Evolutionary conservation across 2,329 filamentous ascomycete genomes (phyloP).

Genomic region (Ophidiomyces ophidiicola): DNA sequence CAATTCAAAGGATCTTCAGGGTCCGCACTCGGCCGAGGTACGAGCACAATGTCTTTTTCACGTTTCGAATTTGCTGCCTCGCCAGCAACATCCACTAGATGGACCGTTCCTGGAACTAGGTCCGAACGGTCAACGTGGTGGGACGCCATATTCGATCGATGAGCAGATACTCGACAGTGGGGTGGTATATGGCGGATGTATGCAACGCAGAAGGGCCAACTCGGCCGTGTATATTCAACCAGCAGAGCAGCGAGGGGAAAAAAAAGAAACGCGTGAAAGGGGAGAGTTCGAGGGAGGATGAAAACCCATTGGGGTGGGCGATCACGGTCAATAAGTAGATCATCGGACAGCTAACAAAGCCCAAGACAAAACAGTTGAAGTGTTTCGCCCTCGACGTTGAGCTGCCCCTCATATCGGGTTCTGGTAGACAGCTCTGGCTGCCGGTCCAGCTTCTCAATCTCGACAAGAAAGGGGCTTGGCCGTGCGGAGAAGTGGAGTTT

Average conservation of each 20-base stretch:
- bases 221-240: no score
- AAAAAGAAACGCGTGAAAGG: no score
- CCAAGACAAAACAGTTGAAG: no score
- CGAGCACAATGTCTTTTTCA: constrained; percentile 13
- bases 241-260: no score
- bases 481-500: constrained; percentile 7
- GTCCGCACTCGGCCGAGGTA: constrained; percentile 23
- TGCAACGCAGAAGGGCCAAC: no score
- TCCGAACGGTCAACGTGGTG: constrained; percentile 6
- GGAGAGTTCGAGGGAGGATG: no score
- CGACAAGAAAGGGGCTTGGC: not conserved
- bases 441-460: not conserved
- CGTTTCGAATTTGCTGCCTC: constrained; percentile 6
- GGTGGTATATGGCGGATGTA: no score
- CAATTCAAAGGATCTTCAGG: constrained; percentile 34
- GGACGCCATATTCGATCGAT: constrained; percentile 6
- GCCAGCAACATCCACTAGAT: constrained; percentile 14
- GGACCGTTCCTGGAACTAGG: constrained; percentile 15
- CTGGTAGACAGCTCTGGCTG: not conserved
- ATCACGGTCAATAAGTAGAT: no score
- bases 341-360: no score
- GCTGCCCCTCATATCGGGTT: no score
- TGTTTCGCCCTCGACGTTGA: no score
- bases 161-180: not conserved
- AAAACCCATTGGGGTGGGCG: no score